These are phyloP conservation scores for Fusarium odoratissimum DNA, from an alignment of 2,329 filamentous ascomycete species.

Conservation along the genomic window DNA sequence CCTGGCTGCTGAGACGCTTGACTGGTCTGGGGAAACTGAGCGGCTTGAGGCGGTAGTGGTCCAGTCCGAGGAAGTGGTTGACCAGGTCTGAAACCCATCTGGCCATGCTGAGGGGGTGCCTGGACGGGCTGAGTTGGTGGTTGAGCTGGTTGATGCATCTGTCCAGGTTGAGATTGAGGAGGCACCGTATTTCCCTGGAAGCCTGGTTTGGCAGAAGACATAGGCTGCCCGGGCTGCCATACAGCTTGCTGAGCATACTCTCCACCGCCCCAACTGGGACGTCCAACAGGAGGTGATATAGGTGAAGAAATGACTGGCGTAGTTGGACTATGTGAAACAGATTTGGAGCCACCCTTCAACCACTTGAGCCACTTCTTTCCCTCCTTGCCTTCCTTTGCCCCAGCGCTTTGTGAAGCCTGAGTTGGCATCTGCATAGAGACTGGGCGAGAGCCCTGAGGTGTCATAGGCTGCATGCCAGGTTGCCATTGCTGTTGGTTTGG, in stretches of 20 bases:
- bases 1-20: constrained; percentile 1
- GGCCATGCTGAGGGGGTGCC: background rate
- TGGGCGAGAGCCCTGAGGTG: constrained; percentile 22
- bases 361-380: constrained; percentile 45
- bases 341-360: constrained; percentile 41
- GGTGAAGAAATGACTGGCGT: constrained; percentile 22
- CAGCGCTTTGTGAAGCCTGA: constrained; percentile 28
- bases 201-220: constrained; percentile 1
- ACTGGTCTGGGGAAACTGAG: background rate
- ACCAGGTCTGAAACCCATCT: background rate
- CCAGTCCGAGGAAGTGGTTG: background rate
- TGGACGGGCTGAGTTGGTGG: constrained; percentile 10
- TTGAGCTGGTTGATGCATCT: constrained; percentile 2
- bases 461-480: constrained; percentile 28
- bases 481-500: constrained; percentile 31
- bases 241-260: constrained; percentile 37
- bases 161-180: constrained; percentile 3
- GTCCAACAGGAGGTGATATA: constrained; percentile 9
- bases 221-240: constrained; percentile 39
- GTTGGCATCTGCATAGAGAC: constrained; percentile 36
- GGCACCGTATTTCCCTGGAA: constrained; percentile 14
- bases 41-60: background rate
- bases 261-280: constrained; percentile 35
- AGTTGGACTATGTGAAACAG: constrained; percentile 35
- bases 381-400: constrained; percentile 38